Evolutionary conservation across 495 filamentous ascomycete genomes (phyloP).

Genomic region (Tuber magnatum): DNA sequence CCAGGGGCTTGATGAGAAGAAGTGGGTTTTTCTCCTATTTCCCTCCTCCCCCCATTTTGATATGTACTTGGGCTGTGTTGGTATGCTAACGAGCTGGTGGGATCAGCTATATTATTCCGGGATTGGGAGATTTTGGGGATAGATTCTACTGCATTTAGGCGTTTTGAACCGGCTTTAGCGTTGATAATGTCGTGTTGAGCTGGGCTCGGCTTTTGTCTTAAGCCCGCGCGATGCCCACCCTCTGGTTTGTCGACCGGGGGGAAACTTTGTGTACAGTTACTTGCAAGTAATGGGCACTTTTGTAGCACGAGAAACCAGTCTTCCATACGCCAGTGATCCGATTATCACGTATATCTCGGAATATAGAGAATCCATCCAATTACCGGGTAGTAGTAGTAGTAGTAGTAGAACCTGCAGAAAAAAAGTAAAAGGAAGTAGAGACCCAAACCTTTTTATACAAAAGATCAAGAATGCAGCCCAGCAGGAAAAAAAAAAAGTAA

Average conservation of each 20-base stretch:
- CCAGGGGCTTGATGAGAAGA: slow-evolving; percentile 90
- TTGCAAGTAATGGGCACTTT: background rate
- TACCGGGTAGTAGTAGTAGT: no score
- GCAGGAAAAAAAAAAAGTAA: slow-evolving; percentile 13
- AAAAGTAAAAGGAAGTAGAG: background rate
- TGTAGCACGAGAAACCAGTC: background rate
- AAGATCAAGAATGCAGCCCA: slow-evolving; percentile 7
- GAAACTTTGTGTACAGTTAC: background rate
- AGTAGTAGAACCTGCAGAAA: background rate
- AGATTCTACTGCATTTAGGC: slow-evolving; percentile 83
- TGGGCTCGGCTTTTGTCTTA: background rate
- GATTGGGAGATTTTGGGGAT: slow-evolving; percentile 93
- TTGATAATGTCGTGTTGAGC: background rate
- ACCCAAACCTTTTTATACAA: slow-evolving; percentile 10
- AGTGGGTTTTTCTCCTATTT: slow-evolving; percentile 54
- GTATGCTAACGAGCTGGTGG: slow-evolving; percentile 17
- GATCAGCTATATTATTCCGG: slow-evolving; percentile 86
- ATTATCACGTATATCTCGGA: background rate
- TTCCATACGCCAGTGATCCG: background rate
- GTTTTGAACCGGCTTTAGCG: background rate
- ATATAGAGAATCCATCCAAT: background rate
- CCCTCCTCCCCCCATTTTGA: slow-evolving; percentile 6
- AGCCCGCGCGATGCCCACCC: background rate
- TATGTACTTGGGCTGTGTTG: slow-evolving; percentile 15
- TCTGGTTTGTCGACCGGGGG: background rate